A percentile compares a stretch with the other conserved stretches of the same genome.
Conservation (phyloP, 169 alveolate species). For the Plasmodium malariae region DNA sequence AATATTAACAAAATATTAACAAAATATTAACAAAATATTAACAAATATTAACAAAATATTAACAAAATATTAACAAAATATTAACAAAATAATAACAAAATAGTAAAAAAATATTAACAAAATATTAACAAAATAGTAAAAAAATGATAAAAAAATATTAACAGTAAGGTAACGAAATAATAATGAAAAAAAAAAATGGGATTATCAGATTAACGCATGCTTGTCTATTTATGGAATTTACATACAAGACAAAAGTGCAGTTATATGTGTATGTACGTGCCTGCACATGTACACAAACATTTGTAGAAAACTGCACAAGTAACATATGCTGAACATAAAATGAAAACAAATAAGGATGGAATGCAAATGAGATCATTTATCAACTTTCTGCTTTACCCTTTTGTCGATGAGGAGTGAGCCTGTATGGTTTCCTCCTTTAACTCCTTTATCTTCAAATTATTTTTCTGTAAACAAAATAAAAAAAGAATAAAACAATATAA, state of each 20-base stretch:
- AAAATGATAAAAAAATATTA: too few relatives aligned
- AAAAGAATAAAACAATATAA: not conserved
- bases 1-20: too few relatives aligned
- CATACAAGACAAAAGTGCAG: not conserved
- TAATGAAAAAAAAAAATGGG: too few relatives aligned
- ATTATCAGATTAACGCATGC: not conserved
- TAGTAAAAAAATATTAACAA: too few relatives aligned
- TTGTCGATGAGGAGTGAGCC: slow-evolving; percentile 21
- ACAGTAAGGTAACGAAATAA: too few relatives aligned
- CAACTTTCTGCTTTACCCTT: slow-evolving; percentile 28
- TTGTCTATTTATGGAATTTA: not conserved
- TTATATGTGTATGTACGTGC: not conserved
- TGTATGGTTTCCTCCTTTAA: slow-evolving; percentile 33
- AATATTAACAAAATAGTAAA: too few relatives aligned
- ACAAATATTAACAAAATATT: too few relatives aligned
- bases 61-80: too few relatives aligned
- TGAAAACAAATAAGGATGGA: not conserved
- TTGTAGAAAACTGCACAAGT: not conserved
- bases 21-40: too few relatives aligned
- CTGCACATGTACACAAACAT: not conserved
- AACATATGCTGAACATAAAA: not conserved
- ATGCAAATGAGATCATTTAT: not conserved
- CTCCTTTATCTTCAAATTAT: slow-evolving; percentile 12
- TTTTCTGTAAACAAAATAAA: slow-evolving; percentile 20
- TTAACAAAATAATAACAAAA: too few relatives aligned